Conservation (phyloP, 2,329 filamentous ascomycete species). For the Cryoendolithus antarcticus region DNA sequence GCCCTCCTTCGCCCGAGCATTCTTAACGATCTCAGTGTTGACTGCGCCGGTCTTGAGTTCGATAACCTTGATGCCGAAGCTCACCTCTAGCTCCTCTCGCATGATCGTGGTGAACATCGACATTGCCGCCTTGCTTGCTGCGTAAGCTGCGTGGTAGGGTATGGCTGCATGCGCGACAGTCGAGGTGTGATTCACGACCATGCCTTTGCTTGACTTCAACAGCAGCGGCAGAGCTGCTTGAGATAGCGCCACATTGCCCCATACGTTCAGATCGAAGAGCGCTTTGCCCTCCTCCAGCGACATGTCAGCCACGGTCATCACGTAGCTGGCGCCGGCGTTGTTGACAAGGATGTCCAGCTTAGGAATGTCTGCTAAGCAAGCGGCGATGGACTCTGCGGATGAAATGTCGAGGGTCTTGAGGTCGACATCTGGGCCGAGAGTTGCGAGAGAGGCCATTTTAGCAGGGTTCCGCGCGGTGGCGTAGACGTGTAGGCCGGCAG, state of each 20-base stretch:
- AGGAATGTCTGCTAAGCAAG: slow-evolving; percentile 16
- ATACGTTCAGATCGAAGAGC: slow-evolving; percentile 25
- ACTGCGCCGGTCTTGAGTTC: slow-evolving; percentile 12
- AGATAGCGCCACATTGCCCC: slow-evolving; percentile 14
- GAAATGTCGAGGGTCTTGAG: slow-evolving; percentile 19
- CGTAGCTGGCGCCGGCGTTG: slow-evolving; percentile 33
- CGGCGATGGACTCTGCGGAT: slow-evolving; percentile 18
- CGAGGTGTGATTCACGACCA: slow-evolving; percentile 29
- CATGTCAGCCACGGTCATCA: slow-evolving; percentile 16
- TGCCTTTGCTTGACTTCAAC: slow-evolving; percentile 24
- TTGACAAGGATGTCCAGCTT: slow-evolving; percentile 35
- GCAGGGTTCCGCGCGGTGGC: slow-evolving; percentile 9
- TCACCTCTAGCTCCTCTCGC: slow-evolving; percentile 12
- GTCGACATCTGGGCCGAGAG: not conserved
- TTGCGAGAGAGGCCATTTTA: slow-evolving; percentile 16
- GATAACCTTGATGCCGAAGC: slow-evolving; percentile 12
- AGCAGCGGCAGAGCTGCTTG: slow-evolving; percentile 21
- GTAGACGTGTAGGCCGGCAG: slow-evolving; percentile 16
- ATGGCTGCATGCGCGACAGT: slow-evolving; percentile 15
- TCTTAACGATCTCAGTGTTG: slow-evolving; percentile 9
- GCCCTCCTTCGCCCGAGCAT: slow-evolving; percentile 1
- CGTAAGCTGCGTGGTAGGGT: slow-evolving; percentile 23
- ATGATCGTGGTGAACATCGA: slow-evolving; percentile 9
- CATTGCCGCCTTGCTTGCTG: slow-evolving; percentile 16
- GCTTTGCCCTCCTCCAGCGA: slow-evolving; percentile 14